Evolutionary conservation across 225 moss, liverwort and hornwort species (phyloP), one percentile per base, ranked within the genome.

Genomic region (Polytrichum commune): DNA sequence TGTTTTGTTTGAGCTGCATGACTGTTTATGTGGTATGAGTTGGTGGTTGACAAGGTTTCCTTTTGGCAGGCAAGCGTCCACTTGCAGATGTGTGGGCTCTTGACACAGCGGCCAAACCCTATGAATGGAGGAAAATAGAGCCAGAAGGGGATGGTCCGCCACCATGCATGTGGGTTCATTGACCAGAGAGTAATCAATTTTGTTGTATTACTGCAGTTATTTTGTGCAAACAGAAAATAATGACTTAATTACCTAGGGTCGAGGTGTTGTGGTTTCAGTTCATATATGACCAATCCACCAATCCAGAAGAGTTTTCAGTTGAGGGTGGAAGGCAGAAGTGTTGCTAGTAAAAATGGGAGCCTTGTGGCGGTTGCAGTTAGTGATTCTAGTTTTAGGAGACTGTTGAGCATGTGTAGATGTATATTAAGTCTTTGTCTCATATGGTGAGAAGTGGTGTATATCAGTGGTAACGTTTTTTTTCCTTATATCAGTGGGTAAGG

Each of bases 51-150:
- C 53, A 67, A n/a, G 8, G 9, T 53, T 18, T 46, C 20, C 56
- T 62, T 63, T 19, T 68, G 65, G 74, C 80, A 84, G 84, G 84
- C 60, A 85, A 85, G 53, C 78, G 78, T 18, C 84, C 84, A 60
- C 84, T 85, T 69, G 78, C 78, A 74, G 81, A 85, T 81, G 84
- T 85, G 22, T 85, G 84, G 84, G 81, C 81, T 75, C 78, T 85
- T 57, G 81, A 85, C 18, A 85, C 81, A 74, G 84, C 81, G 72
- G 84, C 84, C 64, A 85, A 85, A 56, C 81, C 84, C 23, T 85
- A 81, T 28, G 81, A 85, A 75, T 85, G 84, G 81, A 81, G 77
- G 56, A 85, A 85, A 64, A 63, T 85, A 69, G 84, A 85, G 69
- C 84, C 84, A 64, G 81, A 81, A 78, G 81, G 81, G 10, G 84